Percentiles rank a stretch among this genome's conserved stretches.
Conservation (phyloP, 225 moss, liverwort and hornwort species). For the Pseudoscleropodium purum region DNA sequence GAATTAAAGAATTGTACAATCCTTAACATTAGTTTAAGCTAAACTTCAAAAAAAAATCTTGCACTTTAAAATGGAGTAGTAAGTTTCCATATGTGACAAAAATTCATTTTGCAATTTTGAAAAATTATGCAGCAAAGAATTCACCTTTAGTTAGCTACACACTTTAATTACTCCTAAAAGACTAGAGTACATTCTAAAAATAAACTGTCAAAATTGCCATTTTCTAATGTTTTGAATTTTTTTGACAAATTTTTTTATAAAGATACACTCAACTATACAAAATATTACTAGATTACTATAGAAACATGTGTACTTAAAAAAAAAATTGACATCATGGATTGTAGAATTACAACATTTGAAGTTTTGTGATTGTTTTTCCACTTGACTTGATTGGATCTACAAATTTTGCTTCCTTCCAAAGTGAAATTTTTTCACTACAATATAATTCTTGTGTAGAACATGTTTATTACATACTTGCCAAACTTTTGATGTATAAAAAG, state of each 20-base stretch:
- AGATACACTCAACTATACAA: too few species aligned
- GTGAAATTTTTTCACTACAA: not conserved
- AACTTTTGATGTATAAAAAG: not conserved
- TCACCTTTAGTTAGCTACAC: not conserved
- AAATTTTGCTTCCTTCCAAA: not conserved
- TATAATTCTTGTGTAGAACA: not conserved
- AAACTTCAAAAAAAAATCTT: not conserved
- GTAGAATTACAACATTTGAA: not conserved
- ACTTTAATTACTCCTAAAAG: not conserved
- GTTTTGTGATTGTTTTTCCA: not conserved
- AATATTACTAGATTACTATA: not conserved
- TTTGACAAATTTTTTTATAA: not conserved
- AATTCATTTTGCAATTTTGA: not conserved
- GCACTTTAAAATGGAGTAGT: not conserved
- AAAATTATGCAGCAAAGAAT: not conserved
- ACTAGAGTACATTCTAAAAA: not conserved
- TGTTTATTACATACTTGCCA: not conserved
- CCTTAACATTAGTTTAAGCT: not conserved
- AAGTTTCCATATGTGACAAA: not conserved
- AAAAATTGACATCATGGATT: not conserved
- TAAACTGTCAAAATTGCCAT: not conserved
- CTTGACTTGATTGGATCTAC: not conserved
- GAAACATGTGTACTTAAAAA: rapidly evolving
- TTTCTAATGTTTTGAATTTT: not conserved
- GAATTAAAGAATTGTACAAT: not conserved